These are phyloP conservation scores for Colletotrichum aenigma DNA, from an alignment of 2,329 filamentous ascomycete genomes.

Conservation along the genomic window DNA sequence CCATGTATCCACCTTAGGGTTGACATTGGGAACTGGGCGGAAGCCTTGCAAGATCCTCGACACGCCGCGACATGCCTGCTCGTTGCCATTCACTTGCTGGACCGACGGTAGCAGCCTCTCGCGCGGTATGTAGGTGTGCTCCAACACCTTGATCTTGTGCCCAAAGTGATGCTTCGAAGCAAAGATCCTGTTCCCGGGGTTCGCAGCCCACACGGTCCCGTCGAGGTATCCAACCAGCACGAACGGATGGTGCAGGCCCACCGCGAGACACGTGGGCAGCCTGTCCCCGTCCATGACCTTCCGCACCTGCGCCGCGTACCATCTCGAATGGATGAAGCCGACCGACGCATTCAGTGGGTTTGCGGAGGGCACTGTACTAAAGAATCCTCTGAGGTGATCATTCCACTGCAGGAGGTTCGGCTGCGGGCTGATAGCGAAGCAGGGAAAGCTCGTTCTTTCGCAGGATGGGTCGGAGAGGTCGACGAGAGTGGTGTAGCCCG, in stretches of 20 bases:
- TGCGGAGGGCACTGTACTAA: conserved; percentile 55
- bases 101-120: conserved; percentile 24
- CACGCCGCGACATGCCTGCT: conserved; percentile 39
- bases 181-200: conserved; percentile 48
- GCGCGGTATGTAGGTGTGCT: conserved; percentile 56
- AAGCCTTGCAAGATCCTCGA: conserved; percentile 59
- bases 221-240: conserved; percentile 58
- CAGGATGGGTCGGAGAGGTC: conserved; percentile 57
- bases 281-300: conserved; percentile 56
- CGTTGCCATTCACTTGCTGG: not conserved
- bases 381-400: conserved; percentile 60
- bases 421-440: conserved; percentile 55
- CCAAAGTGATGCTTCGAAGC: conserved; percentile 38
- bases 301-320: conserved; percentile 57
- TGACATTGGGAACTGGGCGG: conserved; percentile 52
- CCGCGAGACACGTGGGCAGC: conserved; percentile 53
- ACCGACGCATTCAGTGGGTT: conserved; percentile 57
- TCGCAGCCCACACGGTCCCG: conserved; percentile 56
- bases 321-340: conserved; percentile 53
- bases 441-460: conserved; percentile 58
- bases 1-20: conserved; percentile 42
- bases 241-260: conserved; percentile 57
- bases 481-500: conserved; percentile 56
- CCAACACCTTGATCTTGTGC: conserved; percentile 51
- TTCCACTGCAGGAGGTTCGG: conserved; percentile 59